phyloP scores from a whole-genome alignment of 495 filamentous ascomycete genomes.

The Opeltia flavorubescens region DNA sequence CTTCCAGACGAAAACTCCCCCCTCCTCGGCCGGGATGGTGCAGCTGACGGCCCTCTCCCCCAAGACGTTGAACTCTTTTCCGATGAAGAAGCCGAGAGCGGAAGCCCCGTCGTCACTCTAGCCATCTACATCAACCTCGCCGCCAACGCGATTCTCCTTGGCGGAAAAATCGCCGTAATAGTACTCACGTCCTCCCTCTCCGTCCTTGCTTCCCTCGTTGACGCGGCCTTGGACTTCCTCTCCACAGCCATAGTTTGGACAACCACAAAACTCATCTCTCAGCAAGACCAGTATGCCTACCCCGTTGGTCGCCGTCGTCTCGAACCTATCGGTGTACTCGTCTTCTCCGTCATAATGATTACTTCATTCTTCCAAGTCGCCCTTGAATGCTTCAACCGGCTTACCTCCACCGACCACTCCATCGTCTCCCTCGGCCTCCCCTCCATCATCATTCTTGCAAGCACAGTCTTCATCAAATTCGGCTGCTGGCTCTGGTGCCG shows the following conservation, averaged over 20 bases:
- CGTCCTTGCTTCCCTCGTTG: slow-evolving; percentile 77
- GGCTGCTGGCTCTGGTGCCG: slow-evolving; percentile 87
- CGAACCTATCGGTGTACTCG: slow-evolving; percentile 64
- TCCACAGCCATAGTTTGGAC: slow-evolving; percentile 78
- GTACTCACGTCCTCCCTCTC: slow-evolving; percentile 71
- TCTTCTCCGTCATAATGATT: slow-evolving; percentile 76
- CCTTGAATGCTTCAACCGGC: slow-evolving; percentile 51
- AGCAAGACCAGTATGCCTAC: slow-evolving; percentile 66
- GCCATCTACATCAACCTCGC: slow-evolving; percentile 78
- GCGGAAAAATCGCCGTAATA: slow-evolving; percentile 68
- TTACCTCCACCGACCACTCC: slow-evolving; percentile 48
- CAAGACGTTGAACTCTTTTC: slow-evolving; percentile 13
- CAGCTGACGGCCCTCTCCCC: slow-evolving; percentile 8
- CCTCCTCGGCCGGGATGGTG: slow-evolving; percentile 29
- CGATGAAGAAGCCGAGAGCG: slow-evolving; percentile 34
- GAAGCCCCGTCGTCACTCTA: slow-evolving; percentile 51
- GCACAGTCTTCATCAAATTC: slow-evolving; percentile 69
- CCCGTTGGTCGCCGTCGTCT: slow-evolving; percentile 67
- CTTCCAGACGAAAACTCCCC: slow-evolving; percentile 56
- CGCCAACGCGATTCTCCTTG: slow-evolving; percentile 69
- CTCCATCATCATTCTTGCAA: slow-evolving; percentile 61
- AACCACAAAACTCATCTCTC: slow-evolving; percentile 59
- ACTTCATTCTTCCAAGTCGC: slow-evolving; percentile 79
- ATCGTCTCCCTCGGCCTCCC: slow-evolving; percentile 60
- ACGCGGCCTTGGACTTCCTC: slow-evolving; percentile 77